Evolutionary conservation across 2,329 filamentous ascomycete genomes (phyloP), one percentile per base, ranked within the genome.

Genomic region (Stromatinia cepivora): DNA sequence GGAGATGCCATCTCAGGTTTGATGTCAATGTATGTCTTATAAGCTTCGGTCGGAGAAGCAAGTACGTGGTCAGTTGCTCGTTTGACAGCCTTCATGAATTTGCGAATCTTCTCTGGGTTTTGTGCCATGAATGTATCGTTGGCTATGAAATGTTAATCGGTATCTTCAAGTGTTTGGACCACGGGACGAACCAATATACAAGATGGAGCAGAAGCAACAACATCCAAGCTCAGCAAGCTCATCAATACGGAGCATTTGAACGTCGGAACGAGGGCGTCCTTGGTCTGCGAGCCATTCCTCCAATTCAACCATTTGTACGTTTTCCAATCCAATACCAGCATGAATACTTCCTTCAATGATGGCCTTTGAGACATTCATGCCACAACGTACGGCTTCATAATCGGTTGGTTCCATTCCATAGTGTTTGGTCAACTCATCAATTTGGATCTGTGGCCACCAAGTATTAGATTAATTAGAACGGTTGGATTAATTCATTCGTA

Each of bases 131-230:
- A 93, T 11, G 77, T 77, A 75, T 93, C 90, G 80, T 93, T 93
- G 75, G 72, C 77, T 77, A 31, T 53, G 5, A 22, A 50, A n/a
- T 4, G 28, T 69, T 28, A 69, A 28, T 48, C 15, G 42, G 34
- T 9, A 4, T 13, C 20, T 17, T n/a, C 22, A 36, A 48, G 7
- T 25, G 11, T 11, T 28, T 9, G 15, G 20, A 31, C 52, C n/a
- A 17, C 7, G 10, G 13, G 31, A 63, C 72, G 50, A 68, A 77
- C 88, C 90, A 72, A 93, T 93, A 83, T 93, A 93, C 53, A 93
- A 83, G 78, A 93, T 91, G 39, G 88, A 88, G 81, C 91, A 93
- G 86, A 93, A 93, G 84, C 91, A 93, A 86, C 91, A 93, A 82
- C 91, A 93, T 63, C 91, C 91, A 4, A 93, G 83, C 79, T 92